Conservation (phyloP, 805 yeast species). For the Maudiozyma barnettii region DNA sequence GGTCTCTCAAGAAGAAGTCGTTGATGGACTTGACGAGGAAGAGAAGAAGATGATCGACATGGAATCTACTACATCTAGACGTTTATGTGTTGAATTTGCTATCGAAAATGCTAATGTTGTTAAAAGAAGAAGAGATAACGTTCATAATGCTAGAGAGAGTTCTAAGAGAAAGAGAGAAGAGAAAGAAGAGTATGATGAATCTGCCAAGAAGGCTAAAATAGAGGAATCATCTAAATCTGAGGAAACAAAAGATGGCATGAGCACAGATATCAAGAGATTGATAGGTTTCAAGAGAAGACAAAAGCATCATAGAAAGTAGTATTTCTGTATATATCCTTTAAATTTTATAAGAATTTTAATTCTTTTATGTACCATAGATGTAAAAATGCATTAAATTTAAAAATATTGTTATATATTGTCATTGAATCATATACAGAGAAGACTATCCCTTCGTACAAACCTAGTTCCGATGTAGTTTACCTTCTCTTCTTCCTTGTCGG, state of each 20-base stretch:
- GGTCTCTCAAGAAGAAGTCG: conserved; percentile 60
- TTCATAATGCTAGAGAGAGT: conserved; percentile 33
- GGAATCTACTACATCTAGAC: conserved; percentile 54
- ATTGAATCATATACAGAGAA: not conserved
- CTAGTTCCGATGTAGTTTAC: conserved; percentile 2
- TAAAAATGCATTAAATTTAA: conserved; percentile 1
- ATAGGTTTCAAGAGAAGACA: conserved; percentile 61
- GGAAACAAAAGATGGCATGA: conserved; percentile 29
- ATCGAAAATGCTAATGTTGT: conserved; percentile 91
- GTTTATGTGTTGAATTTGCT: conserved; percentile 89
- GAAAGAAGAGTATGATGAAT: conserved; percentile 11
- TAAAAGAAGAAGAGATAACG: conserved; percentile 75
- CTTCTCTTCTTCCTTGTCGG: conserved; percentile 25
- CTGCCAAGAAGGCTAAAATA: conserved; percentile 16
- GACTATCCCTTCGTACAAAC: too few relatives aligned
- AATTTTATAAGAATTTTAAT: not conserved
- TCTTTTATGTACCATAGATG: not conserved
- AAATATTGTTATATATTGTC: not conserved
- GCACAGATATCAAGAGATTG: conserved; percentile 50
- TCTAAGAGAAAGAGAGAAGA: conserved; percentile 25
- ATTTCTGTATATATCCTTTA: not conserved
- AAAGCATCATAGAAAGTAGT: conserved; percentile 39
- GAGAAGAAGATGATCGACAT: conserved; percentile 46
- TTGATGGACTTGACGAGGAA: conserved; percentile 61
- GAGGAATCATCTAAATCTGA: conserved; percentile 12